Evolutionary conservation across 2,329 filamentous ascomycete species (phyloP).

Genomic region (Alternaria ethzedia): DNA sequence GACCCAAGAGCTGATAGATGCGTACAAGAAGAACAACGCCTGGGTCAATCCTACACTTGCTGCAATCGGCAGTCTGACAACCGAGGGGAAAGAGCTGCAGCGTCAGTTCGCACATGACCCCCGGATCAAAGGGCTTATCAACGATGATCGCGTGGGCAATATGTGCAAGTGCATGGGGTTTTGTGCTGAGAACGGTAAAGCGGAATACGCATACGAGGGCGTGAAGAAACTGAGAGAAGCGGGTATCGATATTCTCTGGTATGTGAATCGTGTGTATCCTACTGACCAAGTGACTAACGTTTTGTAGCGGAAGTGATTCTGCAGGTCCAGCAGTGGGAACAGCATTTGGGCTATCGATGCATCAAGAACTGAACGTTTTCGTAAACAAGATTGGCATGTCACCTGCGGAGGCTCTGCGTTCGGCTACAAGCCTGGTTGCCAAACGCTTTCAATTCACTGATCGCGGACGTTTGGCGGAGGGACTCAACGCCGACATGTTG

Average conservation of each 20-base stretch:
- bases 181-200: constrained; percentile 37
- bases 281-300: constrained; percentile 5
- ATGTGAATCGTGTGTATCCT: background rate
- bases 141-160: constrained; percentile 39
- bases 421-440: constrained; percentile 51
- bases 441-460: constrained; percentile 51
- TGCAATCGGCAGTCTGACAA: constrained; percentile 50
- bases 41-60: constrained; percentile 54
- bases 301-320: constrained; percentile 50
- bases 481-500: constrained; percentile 52
- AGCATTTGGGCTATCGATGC: constrained; percentile 51
- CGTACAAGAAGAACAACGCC: constrained; percentile 51
- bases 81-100: constrained; percentile 49
- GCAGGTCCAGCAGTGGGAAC: constrained; percentile 54
- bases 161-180: constrained; percentile 54
- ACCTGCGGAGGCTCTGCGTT: constrained; percentile 50
- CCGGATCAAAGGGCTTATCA: constrained; percentile 44
- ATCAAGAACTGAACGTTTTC: constrained; percentile 53
- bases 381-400: constrained; percentile 53
- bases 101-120: constrained; percentile 51
- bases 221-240: constrained; percentile 49
- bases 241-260: constrained; percentile 53
- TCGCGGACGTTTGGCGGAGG: constrained; percentile 49
- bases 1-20: constrained; percentile 48
- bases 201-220: constrained; percentile 51